Evolutionary conservation across 2,329 filamentous ascomycete genomes (phyloP), one percentile per base, ranked within the genome.

Genomic region (Ascochyta koolunga): DNA sequence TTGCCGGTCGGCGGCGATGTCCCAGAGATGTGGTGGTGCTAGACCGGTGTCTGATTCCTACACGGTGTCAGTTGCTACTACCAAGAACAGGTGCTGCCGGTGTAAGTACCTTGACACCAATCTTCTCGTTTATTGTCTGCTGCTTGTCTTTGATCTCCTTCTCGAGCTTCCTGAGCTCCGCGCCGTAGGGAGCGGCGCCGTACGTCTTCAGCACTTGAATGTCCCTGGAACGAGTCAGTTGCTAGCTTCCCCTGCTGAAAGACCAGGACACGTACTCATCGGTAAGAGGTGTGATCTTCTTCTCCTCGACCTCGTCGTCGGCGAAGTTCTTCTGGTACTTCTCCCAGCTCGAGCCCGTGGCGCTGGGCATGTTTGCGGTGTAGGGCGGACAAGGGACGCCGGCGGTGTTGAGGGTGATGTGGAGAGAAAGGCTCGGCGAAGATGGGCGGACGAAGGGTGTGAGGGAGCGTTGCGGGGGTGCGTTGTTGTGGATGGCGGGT

Each of bases 111-210:
- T 67, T 67, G 49, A 67, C 65, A 41, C 86, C 95, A 67, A 99
- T 98, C 86, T 99, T 99, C 80, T 99, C 95, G 67, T 99, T 96
- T 58, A 99, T 93, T 59, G 92, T 96, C 71, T 91, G 89, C 79
- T 99, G 95, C 78, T 96, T 96, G 77, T 99, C 95, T 78, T 98
- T 99, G 83, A 99, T 98, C 80, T 97, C 90, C 78, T 98, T 96
- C 80, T 99, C 95, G 60, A 99, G 89, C 80, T 95, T 96, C 85
- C 96, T 97, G 73, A 99, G 82, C 56, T 91, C 89, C 41, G 91
- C 89, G 64, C 91, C 93, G 72, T 99, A 99, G 27, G 95, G 95
- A 54, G 95, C 95, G 31, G 93, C 93, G 70, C 96, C 96, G 78
- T 99, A 99, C 59, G 95, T 99, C 83, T 98, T 99, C 68, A 99